Evolutionary conservation across 1,139 yeast species (phyloP).

Genomic region (Hyphopichia fennica): DNA sequence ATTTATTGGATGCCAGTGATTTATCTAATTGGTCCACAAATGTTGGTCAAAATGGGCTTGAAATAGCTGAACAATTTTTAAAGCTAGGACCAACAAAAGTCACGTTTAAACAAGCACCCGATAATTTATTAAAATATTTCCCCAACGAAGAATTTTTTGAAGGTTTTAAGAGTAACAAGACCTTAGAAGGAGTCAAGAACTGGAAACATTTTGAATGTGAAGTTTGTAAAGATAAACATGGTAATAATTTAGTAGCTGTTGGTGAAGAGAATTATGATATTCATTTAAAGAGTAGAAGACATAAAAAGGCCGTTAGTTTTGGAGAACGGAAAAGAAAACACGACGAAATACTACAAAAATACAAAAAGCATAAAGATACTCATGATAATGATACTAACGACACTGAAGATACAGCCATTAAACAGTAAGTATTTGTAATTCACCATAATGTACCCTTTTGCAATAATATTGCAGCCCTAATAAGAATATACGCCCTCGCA

Average conservation of each 20-base stretch:
- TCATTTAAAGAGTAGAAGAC: constrained; percentile 69
- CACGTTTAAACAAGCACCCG: constrained; percentile 41
- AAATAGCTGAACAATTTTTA: constrained; percentile 44
- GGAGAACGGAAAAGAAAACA: constrained; percentile 17
- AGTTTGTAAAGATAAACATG: constrained; percentile 58
- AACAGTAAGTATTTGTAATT: too few species aligned
- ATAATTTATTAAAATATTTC: constrained; percentile 32
- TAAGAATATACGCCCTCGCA: too few species aligned
- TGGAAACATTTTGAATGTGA: constrained; percentile 77
- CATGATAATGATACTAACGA: background rate
- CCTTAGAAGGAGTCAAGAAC: constrained; percentile 37
- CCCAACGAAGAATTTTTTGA: constrained; percentile 21
- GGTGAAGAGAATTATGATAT: constrained; percentile 72
- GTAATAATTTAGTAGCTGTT: constrained; percentile 60
- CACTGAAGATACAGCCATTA: background rate
- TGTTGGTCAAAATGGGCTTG: constrained; percentile 58
- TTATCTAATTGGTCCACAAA: constrained; percentile 54
- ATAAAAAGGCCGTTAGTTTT: constrained; percentile 30
- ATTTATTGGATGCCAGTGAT: constrained; percentile 76
- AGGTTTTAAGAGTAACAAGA: constrained; percentile 34
- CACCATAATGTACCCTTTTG: background rate
- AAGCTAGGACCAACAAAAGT: constrained; percentile 26
- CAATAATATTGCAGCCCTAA: background rate
- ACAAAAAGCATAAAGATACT: constrained; percentile 2
- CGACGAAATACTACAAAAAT: constrained; percentile 7